A percentile compares a stretch with the other conserved stretches of the same genome.
These are phyloP conservation scores for Solanum tacnaense DNA, from an alignment of 257 asterid genomes.

Conservation along the genomic window DNA sequence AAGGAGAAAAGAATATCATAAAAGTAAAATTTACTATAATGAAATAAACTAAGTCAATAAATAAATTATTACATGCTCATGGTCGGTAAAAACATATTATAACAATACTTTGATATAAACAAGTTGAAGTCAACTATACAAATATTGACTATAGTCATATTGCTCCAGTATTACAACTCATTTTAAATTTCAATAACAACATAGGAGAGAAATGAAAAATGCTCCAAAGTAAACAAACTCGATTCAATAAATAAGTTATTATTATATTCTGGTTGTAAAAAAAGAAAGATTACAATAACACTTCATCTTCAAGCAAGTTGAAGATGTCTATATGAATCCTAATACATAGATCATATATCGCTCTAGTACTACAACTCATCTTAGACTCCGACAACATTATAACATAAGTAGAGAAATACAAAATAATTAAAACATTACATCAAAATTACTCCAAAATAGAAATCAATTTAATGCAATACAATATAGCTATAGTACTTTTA, in stretches of 20 bases:
- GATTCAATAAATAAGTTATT: neutral
- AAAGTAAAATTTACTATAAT: neutral
- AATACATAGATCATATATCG: neutral
- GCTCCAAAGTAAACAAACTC: neutral
- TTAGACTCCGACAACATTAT: neutral
- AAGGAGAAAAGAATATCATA: too few relatives aligned
- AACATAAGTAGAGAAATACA: neutral
- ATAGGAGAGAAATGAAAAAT: neutral
- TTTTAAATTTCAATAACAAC: neutral
- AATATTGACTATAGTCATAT: neutral
- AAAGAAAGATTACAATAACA: neutral
- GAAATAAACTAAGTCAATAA: too few relatives aligned
- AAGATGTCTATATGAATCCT: neutral
- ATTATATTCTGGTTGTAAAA: neutral
- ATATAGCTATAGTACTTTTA: neutral
- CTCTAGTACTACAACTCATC: neutral
- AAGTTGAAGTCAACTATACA: neutral
- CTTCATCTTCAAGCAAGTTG: neutral
- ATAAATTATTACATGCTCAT: neutral
- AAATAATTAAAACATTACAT: neutral
- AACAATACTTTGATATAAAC: neutral
- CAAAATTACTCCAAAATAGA: neutral
- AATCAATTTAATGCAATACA: neutral
- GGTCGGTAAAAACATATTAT: too few relatives aligned
- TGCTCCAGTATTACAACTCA: neutral